These are phyloP conservation scores for Scalesia atractyloides DNA, from an alignment of 129 eudicot genomes.

Conservation along the genomic window DNA sequence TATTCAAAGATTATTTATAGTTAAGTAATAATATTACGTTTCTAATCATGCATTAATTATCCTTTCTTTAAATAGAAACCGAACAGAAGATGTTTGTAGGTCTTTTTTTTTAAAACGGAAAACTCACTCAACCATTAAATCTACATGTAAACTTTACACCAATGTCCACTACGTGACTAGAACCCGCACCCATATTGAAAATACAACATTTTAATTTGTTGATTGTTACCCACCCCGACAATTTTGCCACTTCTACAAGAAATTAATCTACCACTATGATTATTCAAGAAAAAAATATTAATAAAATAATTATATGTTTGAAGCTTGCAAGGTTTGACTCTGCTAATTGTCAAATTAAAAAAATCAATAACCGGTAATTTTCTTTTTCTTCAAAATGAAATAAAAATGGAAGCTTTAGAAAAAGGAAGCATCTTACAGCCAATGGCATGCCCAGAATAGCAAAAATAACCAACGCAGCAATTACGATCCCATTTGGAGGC, in stretches of 20 bases:
- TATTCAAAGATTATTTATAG: background rate
- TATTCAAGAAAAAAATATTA: background rate
- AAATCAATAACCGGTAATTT: background rate
- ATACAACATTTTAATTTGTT: background rate
- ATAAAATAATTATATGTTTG: background rate
- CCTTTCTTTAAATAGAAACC: background rate
- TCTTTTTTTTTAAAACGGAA: background rate
- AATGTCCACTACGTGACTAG: no score
- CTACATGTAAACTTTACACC: no score
- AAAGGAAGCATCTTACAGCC: constrained; percentile 61
- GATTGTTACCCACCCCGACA: background rate
- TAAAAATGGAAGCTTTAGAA: background rate
- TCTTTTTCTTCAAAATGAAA: background rate
- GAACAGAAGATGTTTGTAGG: background rate
- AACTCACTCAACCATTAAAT: no score
- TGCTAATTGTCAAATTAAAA: background rate
- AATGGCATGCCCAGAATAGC: constrained; percentile 90
- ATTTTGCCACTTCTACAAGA: background rate
- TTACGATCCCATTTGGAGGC: constrained; percentile 75
- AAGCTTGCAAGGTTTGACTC: background rate
- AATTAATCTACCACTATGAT: background rate
- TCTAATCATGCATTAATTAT: background rate
- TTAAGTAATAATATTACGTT: background rate
- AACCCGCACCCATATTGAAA: background rate
- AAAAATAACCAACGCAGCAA: constrained; percentile 69